Conservation (phyloP, 305 asterid species). For the Fraxinus baroniana region DNA sequence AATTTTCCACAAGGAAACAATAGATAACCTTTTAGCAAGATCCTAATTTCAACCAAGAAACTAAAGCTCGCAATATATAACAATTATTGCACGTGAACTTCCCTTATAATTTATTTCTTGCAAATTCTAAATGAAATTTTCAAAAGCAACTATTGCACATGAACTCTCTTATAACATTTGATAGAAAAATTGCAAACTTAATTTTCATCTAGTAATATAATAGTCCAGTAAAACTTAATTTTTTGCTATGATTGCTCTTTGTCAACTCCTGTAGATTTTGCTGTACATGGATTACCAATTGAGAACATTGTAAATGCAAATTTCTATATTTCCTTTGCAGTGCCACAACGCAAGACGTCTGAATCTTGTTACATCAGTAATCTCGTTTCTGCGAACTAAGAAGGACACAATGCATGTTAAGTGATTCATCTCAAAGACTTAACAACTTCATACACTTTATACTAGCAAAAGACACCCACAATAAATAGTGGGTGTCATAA, state of each 20-base stretch:
- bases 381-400: background rate
- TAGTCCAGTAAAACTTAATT: background rate
- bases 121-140: background rate
- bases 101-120: background rate
- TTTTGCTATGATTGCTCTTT: background rate
- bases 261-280: background rate
- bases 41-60: constrained; percentile 11
- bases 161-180: background rate
- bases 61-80: background rate
- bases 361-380: background rate
- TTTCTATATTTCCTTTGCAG: background rate
- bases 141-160: background rate
- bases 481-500: background rate
- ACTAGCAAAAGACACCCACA: background rate
- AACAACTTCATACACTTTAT: constrained; percentile 1
- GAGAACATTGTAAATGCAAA: background rate
- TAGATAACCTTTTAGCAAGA: background rate
- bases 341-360: background rate
- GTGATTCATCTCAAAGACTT: background rate
- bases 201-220: background rate
- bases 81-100: background rate
- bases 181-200: constrained; percentile 9
- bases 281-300: background rate
- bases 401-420: background rate
- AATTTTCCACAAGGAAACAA: background rate